Conservation (phyloP, 2,329 filamentous ascomycete species). For the Keithomyces neogunnii region DNA sequence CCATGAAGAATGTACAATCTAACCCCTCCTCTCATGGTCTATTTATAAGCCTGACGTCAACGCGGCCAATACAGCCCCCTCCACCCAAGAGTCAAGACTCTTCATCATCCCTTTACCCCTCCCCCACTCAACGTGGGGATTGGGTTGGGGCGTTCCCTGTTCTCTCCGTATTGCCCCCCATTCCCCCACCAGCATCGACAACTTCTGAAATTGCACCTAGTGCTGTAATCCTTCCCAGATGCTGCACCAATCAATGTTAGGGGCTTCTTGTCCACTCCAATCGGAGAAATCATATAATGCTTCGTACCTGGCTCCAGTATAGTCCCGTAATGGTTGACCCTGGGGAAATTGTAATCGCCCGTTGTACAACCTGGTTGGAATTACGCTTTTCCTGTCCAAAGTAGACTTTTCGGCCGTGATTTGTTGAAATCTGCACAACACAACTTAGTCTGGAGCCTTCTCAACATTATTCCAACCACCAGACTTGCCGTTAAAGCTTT, state of each 20-base stretch:
- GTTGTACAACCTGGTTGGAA: background rate
- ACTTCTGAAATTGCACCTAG: background rate
- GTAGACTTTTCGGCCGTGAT: background rate
- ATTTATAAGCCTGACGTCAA: no score
- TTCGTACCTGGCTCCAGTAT: background rate
- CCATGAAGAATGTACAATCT: no score
- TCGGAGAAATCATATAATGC: background rate
- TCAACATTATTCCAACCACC: background rate
- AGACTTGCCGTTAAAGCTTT: background rate
- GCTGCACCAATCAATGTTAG: background rate
- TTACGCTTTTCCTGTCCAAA: background rate
- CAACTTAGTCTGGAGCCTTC: no score
- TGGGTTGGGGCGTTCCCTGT: background rate
- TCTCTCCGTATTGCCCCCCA: background rate
- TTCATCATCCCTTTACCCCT: no score
- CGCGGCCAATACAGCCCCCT: no score
- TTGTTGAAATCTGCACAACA: background rate
- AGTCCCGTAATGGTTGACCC: background rate
- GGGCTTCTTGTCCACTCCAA: background rate
- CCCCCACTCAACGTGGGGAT: no score
- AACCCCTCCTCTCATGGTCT: no score
- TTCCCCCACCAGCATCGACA: background rate
- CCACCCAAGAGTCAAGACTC: no score
- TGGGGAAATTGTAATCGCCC: background rate
- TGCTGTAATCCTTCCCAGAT: background rate